Base-by-base conservation (phyloP, 176 grass and related monocot genomes). In the Thinopyrum elongatum region DNA sequence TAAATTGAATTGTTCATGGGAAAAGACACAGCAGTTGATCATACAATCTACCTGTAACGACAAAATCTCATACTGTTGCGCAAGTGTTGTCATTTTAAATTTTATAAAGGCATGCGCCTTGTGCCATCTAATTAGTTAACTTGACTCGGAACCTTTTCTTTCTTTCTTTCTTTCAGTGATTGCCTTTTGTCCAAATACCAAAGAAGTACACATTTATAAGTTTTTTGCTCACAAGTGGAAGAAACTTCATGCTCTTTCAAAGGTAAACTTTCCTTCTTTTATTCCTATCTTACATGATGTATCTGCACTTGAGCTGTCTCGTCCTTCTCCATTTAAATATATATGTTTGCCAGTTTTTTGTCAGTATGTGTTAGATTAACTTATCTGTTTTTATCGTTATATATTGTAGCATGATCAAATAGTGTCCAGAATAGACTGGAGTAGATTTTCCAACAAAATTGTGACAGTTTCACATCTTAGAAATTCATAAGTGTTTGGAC, bases 171-270 rank as follows among this genome's bases (percentile, higher is more conserved):
- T 78, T 86, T 34, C 82, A 98, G 96, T 98, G 93, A 88, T 95
- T 68, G 96, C 96, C 58, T 98, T 98, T 86, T 98, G 96, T 79
- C 96, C 96, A 82, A 98, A 98, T n/a, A n/a, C n/a, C n/a, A n/a
- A n/a, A n/a, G n/a, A n/a, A n/a, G n/a, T n/a, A n/a, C n/a, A n/a
- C n/a, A 95, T 98, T 35, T 98, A 94, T 33, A 98, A 95, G 75
- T 84, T 94, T 15, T 91, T 98, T 76, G 83, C 84, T 47, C 93
- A 98, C 63, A 95, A 94, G 86, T 98, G 95, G 95, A 91, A 98
- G 89, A 94, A 95, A 82, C 70, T 98, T 67, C 91, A 98, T 90
- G 93, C 94, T 84, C 93, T 98, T 87, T 92, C 93, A 70, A 95
- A 98, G 91, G 95, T 98, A 91, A 10, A 42, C 46, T 49, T 14